Percentiles rank a stretch among this genome's conserved stretches.
These are phyloP conservation scores for Phoma sp. DNA, from an alignment of 2,329 filamentous ascomycete species.

Conservation along the genomic window DNA sequence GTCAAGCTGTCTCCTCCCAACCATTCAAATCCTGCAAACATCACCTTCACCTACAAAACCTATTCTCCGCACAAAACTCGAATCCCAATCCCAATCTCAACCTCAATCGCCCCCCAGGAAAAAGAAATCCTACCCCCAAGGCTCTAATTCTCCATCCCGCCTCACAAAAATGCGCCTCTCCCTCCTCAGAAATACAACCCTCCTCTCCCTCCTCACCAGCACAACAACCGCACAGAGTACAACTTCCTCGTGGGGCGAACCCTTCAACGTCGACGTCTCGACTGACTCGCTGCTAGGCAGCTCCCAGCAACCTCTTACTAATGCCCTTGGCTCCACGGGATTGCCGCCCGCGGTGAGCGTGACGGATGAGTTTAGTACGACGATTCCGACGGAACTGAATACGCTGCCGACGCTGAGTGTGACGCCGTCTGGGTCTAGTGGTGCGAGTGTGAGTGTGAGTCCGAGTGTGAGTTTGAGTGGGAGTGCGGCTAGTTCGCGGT, in stretches of 20 bases:
- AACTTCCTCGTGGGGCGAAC: conserved; percentile 22
- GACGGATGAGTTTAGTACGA: conserved; percentile 3
- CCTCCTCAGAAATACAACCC: conserved; percentile 7
- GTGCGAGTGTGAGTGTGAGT: conserved; percentile 1
- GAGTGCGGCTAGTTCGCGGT: not conserved
- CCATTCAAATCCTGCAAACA: conserved; percentile 11
- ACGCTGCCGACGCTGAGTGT: too few relatives aligned
- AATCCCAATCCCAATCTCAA: too few relatives aligned
- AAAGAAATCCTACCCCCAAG: not conserved
- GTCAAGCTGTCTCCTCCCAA: conserved; percentile 11
- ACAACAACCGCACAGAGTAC: conserved; percentile 15
- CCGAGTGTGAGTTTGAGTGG: not conserved
- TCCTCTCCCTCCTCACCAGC: conserved; percentile 25
- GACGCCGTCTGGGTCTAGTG: not conserved
- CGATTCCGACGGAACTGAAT: conserved; percentile 4
- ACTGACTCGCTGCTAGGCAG: conserved; percentile 16
- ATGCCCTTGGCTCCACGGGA: conserved; percentile 1
- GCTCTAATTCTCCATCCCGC: too few relatives aligned
- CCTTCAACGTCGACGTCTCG: conserved; percentile 23
- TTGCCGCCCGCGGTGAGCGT: not conserved
- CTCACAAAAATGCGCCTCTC: conserved; percentile 23
- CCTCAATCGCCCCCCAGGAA: not conserved
- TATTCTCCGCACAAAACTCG: not conserved
- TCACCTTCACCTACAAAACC: conserved; percentile 6
- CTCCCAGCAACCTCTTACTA: conserved; percentile 9